phyloP scores from a whole-genome alignment of 305 asterid species.

The Plantago lanceolata region DNA sequence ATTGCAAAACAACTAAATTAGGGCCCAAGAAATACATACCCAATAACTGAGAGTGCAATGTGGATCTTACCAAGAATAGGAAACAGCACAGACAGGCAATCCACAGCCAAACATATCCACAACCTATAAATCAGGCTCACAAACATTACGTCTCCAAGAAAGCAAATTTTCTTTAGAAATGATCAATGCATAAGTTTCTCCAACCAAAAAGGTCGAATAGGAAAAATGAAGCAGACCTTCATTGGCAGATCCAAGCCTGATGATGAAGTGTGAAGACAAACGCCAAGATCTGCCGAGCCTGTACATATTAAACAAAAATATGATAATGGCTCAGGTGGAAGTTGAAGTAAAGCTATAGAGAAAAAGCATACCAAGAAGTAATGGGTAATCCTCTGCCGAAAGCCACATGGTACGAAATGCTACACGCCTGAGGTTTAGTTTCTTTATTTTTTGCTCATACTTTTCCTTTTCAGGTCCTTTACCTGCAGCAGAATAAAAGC shows the following conservation, averaged over 20 bases:
- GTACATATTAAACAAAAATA: conserved; percentile 28
- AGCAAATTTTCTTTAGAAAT: not conserved
- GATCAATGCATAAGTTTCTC: conserved; percentile 7
- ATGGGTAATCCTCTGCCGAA: conserved; percentile 86
- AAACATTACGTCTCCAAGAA: conserved; percentile 21
- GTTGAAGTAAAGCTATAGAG: conserved; percentile 7
- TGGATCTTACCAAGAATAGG: conserved; percentile 82
- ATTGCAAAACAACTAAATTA: conserved; percentile 23
- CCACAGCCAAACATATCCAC: conserved; percentile 99
- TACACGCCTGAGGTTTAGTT: conserved; percentile 79
- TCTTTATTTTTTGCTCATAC: conserved; percentile 73
- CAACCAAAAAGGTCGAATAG: conserved; percentile 7
- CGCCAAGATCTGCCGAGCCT: conserved; percentile 96
- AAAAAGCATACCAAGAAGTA: conserved; percentile 72
- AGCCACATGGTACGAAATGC: conserved; percentile 98
- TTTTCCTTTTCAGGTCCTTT: conserved; percentile 98
- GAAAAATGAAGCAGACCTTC: conserved; percentile 54
- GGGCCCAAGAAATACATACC: conserved; percentile 7
- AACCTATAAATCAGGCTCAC: conserved; percentile 45
- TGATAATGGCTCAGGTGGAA: conserved; percentile 2
- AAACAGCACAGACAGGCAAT: conserved; percentile 92
- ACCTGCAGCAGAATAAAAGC: conserved; percentile 41
- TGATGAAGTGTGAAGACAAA: conserved; percentile 91
- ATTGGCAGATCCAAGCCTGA: conserved; percentile 94
- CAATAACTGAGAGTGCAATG: conserved; percentile 12